Percentiles rank a stretch among this genome's conserved stretches.
Conservation (phyloP, 768 basidiomycete species). For the Pholiota microspora region DNA sequence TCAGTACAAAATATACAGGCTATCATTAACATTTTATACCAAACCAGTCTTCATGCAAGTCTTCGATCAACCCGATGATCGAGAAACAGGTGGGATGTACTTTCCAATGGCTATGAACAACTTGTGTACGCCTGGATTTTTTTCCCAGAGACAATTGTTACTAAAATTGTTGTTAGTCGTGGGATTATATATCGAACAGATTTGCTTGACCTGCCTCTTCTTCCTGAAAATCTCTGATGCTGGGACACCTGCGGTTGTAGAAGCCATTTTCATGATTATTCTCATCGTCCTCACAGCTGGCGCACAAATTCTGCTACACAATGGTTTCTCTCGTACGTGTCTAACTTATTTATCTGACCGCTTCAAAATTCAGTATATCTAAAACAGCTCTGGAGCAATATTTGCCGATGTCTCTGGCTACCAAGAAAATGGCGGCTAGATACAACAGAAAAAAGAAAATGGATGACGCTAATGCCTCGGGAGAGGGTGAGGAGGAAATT, state of each 20-base stretch:
- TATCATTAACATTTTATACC: background rate
- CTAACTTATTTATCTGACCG: background rate
- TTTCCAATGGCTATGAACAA: slow-evolving; percentile 47
- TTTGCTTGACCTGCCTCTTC: slow-evolving; percentile 64
- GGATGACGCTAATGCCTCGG: slow-evolving; percentile 7
- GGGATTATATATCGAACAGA: slow-evolving; percentile 70
- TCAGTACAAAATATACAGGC: background rate
- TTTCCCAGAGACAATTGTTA: slow-evolving; percentile 17
- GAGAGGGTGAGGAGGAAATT: slow-evolving; percentile 25
- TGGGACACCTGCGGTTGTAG: slow-evolving; percentile 32
- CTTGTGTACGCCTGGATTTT: slow-evolving; percentile 36
- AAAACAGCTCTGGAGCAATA: slow-evolving; percentile 46
- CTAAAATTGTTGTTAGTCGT: slow-evolving; percentile 37
- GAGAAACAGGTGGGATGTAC: slow-evolving; percentile 45
- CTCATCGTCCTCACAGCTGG: slow-evolving; percentile 51
- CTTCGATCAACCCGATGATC: slow-evolving; percentile 49
- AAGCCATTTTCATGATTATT: slow-evolving; percentile 57
- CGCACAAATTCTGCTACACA: slow-evolving; percentile 35
- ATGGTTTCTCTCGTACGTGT: slow-evolving; percentile 40
- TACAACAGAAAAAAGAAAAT: slow-evolving; percentile 34
- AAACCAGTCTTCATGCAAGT: slow-evolving; percentile 51
- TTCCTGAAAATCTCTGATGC: slow-evolving; percentile 51
- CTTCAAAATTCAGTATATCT: background rate
- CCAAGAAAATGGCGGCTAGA: slow-evolving; percentile 47
- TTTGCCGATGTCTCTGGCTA: slow-evolving; percentile 64